These are phyloP conservation scores for Hyphopichia homilentoma DNA, from an alignment of 805 yeast species.

Conservation along the genomic window DNA sequence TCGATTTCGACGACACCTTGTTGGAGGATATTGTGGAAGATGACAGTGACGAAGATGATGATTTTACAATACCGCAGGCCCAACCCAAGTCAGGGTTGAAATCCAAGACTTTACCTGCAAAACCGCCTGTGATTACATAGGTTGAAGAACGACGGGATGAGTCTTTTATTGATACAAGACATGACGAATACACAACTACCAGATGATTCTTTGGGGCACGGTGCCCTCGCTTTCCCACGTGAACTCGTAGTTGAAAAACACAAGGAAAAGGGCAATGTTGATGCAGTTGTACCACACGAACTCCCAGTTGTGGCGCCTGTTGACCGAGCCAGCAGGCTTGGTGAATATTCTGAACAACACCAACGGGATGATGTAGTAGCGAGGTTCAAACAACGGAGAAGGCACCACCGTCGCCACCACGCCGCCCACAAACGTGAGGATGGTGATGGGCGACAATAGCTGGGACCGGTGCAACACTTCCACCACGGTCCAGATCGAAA, in stretches of 20 bases:
- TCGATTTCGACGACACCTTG: background rate
- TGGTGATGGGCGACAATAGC: conserved; percentile 31
- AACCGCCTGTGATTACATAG: too few species aligned
- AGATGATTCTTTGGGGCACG: conserved; percentile 73
- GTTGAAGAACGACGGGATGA: too few species aligned
- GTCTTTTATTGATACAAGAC: too few species aligned
- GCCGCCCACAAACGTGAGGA: conserved; percentile 50
- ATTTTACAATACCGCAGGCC: background rate
- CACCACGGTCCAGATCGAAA: conserved; percentile 37
- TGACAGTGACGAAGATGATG: conserved; percentile 2
- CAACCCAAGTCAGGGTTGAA: too few species aligned
- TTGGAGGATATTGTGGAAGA: conserved; percentile 2
- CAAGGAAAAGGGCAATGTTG: conserved; percentile 46
- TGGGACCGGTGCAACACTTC: conserved; percentile 9
- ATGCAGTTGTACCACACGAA: conserved; percentile 58
- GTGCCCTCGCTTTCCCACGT: conserved; percentile 62
- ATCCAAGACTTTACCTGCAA: too few species aligned
- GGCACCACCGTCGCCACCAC: conserved; percentile 67
- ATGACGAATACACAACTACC: conserved; percentile 48
- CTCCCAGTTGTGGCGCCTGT: conserved; percentile 47
- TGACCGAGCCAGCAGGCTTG: conserved; percentile 10
- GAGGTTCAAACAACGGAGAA: conserved; percentile 89
- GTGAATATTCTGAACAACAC: conserved; percentile 64
- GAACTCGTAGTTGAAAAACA: conserved; percentile 64
- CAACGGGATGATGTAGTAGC: conserved; percentile 84